phyloP scores from a whole-genome alignment of 768 basidiomycete species.

The Terana coerulea region DNA sequence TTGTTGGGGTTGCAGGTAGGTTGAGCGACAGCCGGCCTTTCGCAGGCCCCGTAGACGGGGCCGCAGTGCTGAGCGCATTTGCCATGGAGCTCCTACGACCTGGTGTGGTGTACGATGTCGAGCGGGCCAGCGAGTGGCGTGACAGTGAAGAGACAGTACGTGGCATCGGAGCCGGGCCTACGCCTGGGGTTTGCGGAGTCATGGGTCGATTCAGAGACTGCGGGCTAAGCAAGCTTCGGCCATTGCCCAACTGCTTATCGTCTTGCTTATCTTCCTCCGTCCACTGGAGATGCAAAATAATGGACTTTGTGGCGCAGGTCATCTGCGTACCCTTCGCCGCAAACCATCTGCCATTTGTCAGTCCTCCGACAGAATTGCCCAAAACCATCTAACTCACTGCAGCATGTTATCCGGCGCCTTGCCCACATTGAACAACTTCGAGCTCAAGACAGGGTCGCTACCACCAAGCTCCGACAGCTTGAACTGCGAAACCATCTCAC shows the following conservation, averaged over 20 bases:
- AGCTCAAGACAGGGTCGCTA: slow-evolving; percentile 59
- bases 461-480: slow-evolving; percentile 76
- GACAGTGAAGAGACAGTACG: slow-evolving; percentile 50
- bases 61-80: slow-evolving; percentile 12
- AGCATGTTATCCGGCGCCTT: slow-evolving; percentile 83
- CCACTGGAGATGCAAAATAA: slow-evolving; percentile 86
- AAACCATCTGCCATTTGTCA: slow-evolving; percentile 62
- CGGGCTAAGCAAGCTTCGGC: slow-evolving; percentile 16
- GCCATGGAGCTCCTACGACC: slow-evolving; percentile 32
- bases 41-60: slow-evolving; percentile 15
- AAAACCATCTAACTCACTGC: slow-evolving; percentile 44
- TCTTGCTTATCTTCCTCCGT: slow-evolving; percentile 50
- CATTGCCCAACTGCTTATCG: slow-evolving; percentile 24
- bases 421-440: slow-evolving; percentile 75
- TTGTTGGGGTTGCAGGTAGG: slow-evolving; percentile 21
- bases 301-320: slow-evolving; percentile 88
- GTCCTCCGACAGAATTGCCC: slow-evolving; percentile 2
- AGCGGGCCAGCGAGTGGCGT: slow-evolving; percentile 54
- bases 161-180: slow-evolving; percentile 25
- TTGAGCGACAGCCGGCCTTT: slow-evolving; percentile 41
- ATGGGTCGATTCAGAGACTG: slow-evolving; percentile 8
- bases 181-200: slow-evolving; percentile 20
- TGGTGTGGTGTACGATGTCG: slow-evolving; percentile 48
- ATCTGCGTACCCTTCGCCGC: slow-evolving; percentile 87
- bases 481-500: slow-evolving; percentile 93